Conservation (phyloP, 768 basidiomycete genomes). For the Phaeotremella fagi region DNA sequence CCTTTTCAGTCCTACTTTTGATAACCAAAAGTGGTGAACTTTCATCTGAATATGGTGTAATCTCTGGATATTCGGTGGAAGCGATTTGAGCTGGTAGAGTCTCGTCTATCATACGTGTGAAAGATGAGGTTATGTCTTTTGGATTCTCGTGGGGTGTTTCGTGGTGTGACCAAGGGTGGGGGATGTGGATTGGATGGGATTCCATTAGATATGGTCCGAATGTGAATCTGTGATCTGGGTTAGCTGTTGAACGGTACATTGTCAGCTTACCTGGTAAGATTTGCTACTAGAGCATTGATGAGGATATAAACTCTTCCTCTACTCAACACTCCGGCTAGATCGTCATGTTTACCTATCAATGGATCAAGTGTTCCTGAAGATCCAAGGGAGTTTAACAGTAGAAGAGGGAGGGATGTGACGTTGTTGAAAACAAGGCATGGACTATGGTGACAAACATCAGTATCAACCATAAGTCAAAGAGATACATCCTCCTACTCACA, state of each 20-base stretch:
- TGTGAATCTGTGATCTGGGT: slow-evolving; percentile 18
- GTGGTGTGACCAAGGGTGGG: slow-evolving; percentile 16
- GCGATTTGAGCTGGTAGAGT: background rate
- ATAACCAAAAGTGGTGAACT: slow-evolving; percentile 27
- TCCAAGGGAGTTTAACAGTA: slow-evolving; percentile 39
- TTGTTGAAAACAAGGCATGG: slow-evolving; percentile 48
- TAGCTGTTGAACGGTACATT: background rate
- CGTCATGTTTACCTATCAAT: slow-evolving; percentile 24
- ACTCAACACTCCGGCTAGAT: slow-evolving; percentile 24
- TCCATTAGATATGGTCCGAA: slow-evolving; percentile 32
- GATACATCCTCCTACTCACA: slow-evolving; percentile 26
- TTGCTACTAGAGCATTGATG: slow-evolving; percentile 45
- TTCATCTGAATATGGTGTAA: slow-evolving; percentile 31
- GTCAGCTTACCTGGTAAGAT: slow-evolving; percentile 30
- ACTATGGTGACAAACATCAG: slow-evolving; percentile 12
- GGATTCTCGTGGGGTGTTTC: slow-evolving; percentile 21
- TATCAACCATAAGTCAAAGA: too few relatives aligned
- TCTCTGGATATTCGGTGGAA: slow-evolving; percentile 19
- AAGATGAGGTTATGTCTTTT: too few relatives aligned
- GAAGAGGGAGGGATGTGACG: slow-evolving; percentile 45
- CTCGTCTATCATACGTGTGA: slow-evolving; percentile 11
- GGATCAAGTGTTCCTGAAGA: slow-evolving; percentile 38
- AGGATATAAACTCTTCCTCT: slow-evolving; percentile 43
- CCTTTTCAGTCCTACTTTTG: slow-evolving; percentile 18
- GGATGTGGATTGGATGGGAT: slow-evolving; percentile 9